Conservation (phyloP, 805 yeast genomes). For the Brettanomyces nanus region DNA sequence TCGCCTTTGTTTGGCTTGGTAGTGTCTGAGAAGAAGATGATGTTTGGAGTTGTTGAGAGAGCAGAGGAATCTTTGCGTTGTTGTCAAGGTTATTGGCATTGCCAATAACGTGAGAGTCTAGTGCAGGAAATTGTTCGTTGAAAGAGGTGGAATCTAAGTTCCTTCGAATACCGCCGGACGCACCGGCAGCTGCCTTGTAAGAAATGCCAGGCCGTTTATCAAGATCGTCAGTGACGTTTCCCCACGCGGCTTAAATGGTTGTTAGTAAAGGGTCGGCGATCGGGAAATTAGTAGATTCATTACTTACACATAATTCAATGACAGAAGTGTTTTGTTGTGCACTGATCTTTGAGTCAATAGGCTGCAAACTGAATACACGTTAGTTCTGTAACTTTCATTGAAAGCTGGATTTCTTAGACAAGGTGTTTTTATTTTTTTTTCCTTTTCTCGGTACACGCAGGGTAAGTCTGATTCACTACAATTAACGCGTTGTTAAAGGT, state of each 20-base stretch:
- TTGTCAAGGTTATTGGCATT: slow-evolving; percentile 5
- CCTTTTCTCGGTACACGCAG: neutral
- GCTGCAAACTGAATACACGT: too few relatives aligned
- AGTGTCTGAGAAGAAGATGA: slow-evolving; percentile 2
- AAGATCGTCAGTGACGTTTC: slow-evolving; percentile 7
- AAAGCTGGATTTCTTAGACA: too few relatives aligned
- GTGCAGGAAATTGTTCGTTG: slow-evolving; percentile 22
- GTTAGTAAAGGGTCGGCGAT: neutral
- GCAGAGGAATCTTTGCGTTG: slow-evolving; percentile 5
- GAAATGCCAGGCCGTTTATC: slow-evolving; percentile 10
- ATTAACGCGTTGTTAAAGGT: neutral
- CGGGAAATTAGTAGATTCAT: too few relatives aligned
- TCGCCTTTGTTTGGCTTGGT: slow-evolving; percentile 4
- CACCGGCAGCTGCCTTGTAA: slow-evolving; percentile 10
- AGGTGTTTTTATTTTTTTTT: neutral
- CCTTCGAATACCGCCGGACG: slow-evolving; percentile 6
- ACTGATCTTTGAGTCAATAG: too few relatives aligned
- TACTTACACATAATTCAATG: neutral
- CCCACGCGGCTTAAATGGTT: slow-evolving; percentile 17
- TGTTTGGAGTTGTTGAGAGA: slow-evolving; percentile 16
- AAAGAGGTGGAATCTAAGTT: slow-evolving; percentile 4
- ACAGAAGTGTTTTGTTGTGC: too few relatives aligned
- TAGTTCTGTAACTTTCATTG: too few relatives aligned
- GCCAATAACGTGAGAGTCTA: slow-evolving; percentile 11
- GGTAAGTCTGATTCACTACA: neutral